These are phyloP conservation scores for Colletotrichum sp. DNA, from an alignment of 2,329 filamentous ascomycete species.

Conservation along the genomic window DNA sequence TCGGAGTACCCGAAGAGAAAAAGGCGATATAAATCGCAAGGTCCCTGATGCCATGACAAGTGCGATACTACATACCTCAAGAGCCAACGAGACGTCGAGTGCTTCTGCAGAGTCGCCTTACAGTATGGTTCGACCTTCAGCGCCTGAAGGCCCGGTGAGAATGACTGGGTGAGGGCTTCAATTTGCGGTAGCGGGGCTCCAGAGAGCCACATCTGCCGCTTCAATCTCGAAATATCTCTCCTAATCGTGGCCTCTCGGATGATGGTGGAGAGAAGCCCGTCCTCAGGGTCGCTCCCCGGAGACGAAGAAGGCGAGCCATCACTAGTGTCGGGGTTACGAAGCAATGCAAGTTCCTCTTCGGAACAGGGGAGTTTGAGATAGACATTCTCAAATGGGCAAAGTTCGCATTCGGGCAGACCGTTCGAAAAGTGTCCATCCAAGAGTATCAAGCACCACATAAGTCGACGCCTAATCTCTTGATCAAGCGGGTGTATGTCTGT, in stretches of 20 bases:
- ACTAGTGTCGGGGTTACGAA: background rate
- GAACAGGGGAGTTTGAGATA: conserved; percentile 45
- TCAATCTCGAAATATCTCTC: conserved; percentile 24
- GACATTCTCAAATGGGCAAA: conserved; percentile 45
- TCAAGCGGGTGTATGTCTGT: conserved; percentile 42
- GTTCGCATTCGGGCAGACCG: conserved; percentile 48
- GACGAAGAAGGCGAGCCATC: background rate
- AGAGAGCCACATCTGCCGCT: conserved; percentile 12
- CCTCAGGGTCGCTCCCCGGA: background rate
- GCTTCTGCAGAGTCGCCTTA: background rate
- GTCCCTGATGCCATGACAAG: background rate
- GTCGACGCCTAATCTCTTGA: conserved; percentile 45
- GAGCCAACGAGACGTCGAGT: conserved; percentile 21
- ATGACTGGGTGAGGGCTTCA: conserved; percentile 15
- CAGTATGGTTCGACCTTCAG: background rate
- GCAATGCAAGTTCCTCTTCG: conserved; percentile 43
- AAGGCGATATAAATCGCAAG: conserved; percentile 45
- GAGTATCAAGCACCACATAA: conserved; percentile 50
- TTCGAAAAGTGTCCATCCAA: conserved; percentile 46
- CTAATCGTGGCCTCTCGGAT: conserved; percentile 23
- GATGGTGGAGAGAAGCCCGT: conserved; percentile 1
- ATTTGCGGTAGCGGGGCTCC: background rate
- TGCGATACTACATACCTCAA: conserved; percentile 16
- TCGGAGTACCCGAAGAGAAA: conserved; percentile 43
- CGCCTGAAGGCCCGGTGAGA: conserved; percentile 7